A percentile compares a stretch with the other conserved stretches of the same genome.
Evolutionary conservation across 331 rosid species (phyloP).

Genomic region (Quercus phellos): DNA sequence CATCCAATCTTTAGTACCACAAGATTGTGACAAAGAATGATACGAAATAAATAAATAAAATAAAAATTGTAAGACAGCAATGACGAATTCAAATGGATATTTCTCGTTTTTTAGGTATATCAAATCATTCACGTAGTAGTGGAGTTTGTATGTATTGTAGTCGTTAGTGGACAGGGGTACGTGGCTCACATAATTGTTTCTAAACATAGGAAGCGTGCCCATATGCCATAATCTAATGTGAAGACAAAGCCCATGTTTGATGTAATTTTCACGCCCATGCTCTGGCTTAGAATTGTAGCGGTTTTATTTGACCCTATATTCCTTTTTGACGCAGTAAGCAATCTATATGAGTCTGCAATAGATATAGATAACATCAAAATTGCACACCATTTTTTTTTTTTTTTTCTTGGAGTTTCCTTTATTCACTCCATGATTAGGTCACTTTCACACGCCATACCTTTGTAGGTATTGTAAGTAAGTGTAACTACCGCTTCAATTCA

Average conservation of each 20-base stretch:
- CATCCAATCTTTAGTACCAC: no score
- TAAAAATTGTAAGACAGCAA: neutral
- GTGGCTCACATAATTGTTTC: constrained; percentile 47
- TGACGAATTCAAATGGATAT: neutral
- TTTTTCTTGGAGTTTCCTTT: no score
- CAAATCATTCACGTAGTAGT: neutral
- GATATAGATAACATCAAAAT: neutral
- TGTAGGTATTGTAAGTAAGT: neutral
- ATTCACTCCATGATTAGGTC: neutral
- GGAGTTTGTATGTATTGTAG: constrained; percentile 20
- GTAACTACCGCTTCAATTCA: neutral
- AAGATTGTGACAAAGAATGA: neutral
- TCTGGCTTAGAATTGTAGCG: constrained; percentile 13
- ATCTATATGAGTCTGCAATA: neutral
- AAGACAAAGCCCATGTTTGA: constrained; percentile 24
- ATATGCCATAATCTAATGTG: constrained; percentile 18
- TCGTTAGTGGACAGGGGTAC: constrained; percentile 23
- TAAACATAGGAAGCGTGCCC: constrained; percentile 29
- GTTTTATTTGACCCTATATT: constrained; percentile 32
- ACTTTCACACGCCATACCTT: constrained; percentile 7
- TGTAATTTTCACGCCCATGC: constrained; percentile 24
- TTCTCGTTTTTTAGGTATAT: neutral
- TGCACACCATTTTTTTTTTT: neutral
- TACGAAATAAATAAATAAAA: neutral
- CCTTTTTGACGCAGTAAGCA: constrained; percentile 7